A percentile compares a stretch with the other conserved stretches of the same genome.
These are phyloP conservation scores for Ceratocystis ficicola DNA, from an alignment of 2,329 filamentous ascomycete genomes.

Conservation along the genomic window DNA sequence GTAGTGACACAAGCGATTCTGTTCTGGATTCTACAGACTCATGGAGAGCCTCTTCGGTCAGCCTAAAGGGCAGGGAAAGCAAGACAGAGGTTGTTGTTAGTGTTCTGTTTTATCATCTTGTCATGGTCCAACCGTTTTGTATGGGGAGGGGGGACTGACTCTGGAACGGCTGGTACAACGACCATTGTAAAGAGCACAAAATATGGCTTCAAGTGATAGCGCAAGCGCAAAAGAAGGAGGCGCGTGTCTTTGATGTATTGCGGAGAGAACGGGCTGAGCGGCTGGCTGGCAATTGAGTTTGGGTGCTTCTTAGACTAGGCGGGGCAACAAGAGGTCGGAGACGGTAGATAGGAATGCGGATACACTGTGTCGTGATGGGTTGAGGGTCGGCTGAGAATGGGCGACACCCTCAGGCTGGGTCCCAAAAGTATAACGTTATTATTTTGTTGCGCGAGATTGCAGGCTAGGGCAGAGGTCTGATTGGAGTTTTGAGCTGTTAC, in stretches of 20 bases:
- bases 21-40: constrained; percentile 87
- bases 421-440: too few species aligned
- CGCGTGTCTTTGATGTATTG: background rate
- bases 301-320: background rate
- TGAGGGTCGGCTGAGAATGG: too few species aligned
- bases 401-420: too few species aligned
- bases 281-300: background rate
- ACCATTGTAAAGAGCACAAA: constrained; percentile 43
- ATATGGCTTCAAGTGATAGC: background rate
- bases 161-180: constrained; percentile 61
- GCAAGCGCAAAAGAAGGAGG: background rate
- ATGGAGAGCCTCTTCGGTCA: constrained; percentile 86
- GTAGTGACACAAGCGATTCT: constrained; percentile 70
- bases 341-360: too few species aligned
- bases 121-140: background rate
- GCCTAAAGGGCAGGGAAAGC: constrained; percentile 39
- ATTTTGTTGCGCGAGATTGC: too few species aligned
- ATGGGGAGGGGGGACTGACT: constrained; percentile 37
- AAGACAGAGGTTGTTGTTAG: constrained; percentile 22
- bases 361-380: too few species aligned
- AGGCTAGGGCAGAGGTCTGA: too few species aligned
- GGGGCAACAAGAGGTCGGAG: background rate
- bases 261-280: background rate
- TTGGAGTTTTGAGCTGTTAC: too few species aligned
- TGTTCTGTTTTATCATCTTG: background rate